Conservation (phyloP, 2,329 filamentous ascomycete genomes). For the Fusarium sulawesiense region DNA sequence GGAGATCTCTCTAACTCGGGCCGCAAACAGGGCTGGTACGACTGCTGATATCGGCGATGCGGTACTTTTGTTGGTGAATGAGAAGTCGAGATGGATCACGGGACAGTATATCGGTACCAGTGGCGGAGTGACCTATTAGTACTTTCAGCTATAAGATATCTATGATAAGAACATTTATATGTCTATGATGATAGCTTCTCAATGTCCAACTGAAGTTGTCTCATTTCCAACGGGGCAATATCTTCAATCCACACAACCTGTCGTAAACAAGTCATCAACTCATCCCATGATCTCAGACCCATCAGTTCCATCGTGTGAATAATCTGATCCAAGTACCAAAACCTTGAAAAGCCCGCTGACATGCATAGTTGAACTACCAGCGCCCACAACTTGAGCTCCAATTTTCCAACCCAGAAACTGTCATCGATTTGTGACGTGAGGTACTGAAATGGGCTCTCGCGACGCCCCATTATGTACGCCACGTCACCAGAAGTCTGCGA, state of each 20-base stretch:
- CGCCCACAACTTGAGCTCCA: conserved; percentile 27
- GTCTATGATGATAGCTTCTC: background rate
- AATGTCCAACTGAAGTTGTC: conserved; percentile 14
- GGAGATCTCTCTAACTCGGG: conserved; percentile 45
- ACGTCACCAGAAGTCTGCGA: conserved; percentile 29
- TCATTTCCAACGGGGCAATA: conserved; percentile 20
- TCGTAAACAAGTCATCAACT: conserved; percentile 16
- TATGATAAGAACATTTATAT: background rate
- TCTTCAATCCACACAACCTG: conserved; percentile 24
- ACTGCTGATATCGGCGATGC: conserved; percentile 57
- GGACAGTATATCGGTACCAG: conserved; percentile 25
- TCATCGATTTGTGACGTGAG: background rate
- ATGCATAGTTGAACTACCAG: conserved; percentile 21
- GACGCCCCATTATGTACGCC: conserved; percentile 8
- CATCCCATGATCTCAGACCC: conserved; percentile 7
- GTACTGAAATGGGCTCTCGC: background rate
- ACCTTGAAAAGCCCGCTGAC: background rate
- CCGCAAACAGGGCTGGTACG: conserved; percentile 50
- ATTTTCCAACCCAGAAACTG: conserved; percentile 3
- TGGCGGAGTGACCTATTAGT: conserved; percentile 8
- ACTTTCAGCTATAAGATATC: rapidly evolving
- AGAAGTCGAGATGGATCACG: conserved; percentile 32
- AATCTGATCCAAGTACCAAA: conserved; percentile 27
- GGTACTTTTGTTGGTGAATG: conserved; percentile 23
- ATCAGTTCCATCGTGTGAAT: background rate